Percentiles rank a stretch among this genome's conserved stretches.
These are phyloP conservation scores for Pseudotulostoma volvatum DNA, from an alignment of 495 filamentous ascomycete genomes.

Conservation along the genomic window DNA sequence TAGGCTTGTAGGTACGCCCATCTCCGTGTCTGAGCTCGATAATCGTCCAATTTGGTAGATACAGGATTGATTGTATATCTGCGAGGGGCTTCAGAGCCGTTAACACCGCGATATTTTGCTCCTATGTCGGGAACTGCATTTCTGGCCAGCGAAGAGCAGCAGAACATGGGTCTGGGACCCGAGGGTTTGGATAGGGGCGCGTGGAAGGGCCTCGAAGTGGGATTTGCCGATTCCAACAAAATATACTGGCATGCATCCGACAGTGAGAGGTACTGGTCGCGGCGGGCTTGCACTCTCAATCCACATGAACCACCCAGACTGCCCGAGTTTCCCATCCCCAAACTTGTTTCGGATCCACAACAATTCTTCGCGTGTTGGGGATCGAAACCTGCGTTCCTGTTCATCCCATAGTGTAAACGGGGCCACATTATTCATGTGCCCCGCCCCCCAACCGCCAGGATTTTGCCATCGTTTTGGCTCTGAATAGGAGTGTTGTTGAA, in stretches of 20 bases:
- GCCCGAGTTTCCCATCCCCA: constrained; percentile 7
- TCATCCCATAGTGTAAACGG: too few relatives aligned
- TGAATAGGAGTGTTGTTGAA: too few relatives aligned
- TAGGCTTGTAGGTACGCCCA: constrained; percentile 9
- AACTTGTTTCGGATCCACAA: constrained; percentile 12
- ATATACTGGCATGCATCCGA: constrained; percentile 13
- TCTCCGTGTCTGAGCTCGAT: constrained; percentile 12
- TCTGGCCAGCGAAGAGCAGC: constrained; percentile 10
- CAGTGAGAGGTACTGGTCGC: constrained; percentile 13
- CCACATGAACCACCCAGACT: constrained; percentile 10
- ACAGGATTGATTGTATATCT: constrained; percentile 11
- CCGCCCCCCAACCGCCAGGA: too few relatives aligned
- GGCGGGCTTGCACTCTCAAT: constrained; percentile 13
- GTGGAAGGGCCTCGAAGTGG: constrained; percentile 7
- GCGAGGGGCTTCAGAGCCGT: constrained; percentile 10
- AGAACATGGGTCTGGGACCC: constrained; percentile 12
- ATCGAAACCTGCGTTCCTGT: too few relatives aligned
- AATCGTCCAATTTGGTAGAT: constrained; percentile 13
- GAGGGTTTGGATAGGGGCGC: constrained; percentile 10
- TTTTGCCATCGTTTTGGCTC: too few relatives aligned
- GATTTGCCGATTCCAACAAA: constrained; percentile 10
- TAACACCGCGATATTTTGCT: constrained; percentile 9
- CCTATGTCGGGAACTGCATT: constrained; percentile 10
- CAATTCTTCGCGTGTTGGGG: too few relatives aligned
- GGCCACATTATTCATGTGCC: too few relatives aligned